Evolutionary conservation across 2,329 filamentous ascomycete species (phyloP).

Genomic region (Cryphonectria naterciae): DNA sequence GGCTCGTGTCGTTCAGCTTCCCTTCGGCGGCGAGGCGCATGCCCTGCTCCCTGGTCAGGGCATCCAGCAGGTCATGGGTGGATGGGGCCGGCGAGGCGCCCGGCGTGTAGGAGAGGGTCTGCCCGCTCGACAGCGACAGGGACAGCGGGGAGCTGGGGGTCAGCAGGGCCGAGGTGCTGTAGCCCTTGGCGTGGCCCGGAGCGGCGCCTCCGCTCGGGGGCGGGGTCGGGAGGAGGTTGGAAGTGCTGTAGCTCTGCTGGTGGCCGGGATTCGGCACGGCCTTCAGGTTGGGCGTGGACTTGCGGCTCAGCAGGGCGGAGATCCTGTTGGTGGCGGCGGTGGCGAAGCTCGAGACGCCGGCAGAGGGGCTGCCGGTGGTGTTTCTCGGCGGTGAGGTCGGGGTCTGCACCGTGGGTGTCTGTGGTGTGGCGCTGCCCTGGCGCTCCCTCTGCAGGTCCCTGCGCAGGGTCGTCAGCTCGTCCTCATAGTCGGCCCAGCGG

Average conservation of each 20-base stretch:
- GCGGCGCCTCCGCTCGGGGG: conserved; percentile 44
- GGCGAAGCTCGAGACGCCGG: conserved; percentile 35
- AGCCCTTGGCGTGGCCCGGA: conserved; percentile 28
- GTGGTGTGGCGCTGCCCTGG: conserved; percentile 26
- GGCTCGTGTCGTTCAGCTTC: conserved; percentile 66
- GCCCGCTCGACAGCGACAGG: conserved; percentile 25
- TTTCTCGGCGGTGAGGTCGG: conserved; percentile 18
- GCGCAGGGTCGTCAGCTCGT: conserved; percentile 69
- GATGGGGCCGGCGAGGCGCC: conserved; percentile 29
- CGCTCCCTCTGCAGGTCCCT: conserved; percentile 36
- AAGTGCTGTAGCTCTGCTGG: conserved; percentile 28
- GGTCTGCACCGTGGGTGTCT: conserved; percentile 27
- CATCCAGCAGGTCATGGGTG: conserved; percentile 60
- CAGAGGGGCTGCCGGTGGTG: conserved; percentile 28
- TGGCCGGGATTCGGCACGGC: conserved; percentile 41
- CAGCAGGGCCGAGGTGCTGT: conserved; percentile 30
- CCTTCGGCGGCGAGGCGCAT: conserved; percentile 72
- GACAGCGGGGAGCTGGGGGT: conserved; percentile 21
- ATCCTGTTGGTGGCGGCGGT: conserved; percentile 40
- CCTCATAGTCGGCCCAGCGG: conserved; percentile 78
- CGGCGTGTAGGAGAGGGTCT: conserved; percentile 19
- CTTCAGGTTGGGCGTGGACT: conserved; percentile 35
- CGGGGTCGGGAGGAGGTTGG: conserved; percentile 35
- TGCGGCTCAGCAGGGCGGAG: conserved; percentile 38
- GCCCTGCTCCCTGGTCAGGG: conserved; percentile 67